Base-by-base conservation (phyloP, 2,329 filamentous ascomycete species). In the Xylaria sp. region DNA sequence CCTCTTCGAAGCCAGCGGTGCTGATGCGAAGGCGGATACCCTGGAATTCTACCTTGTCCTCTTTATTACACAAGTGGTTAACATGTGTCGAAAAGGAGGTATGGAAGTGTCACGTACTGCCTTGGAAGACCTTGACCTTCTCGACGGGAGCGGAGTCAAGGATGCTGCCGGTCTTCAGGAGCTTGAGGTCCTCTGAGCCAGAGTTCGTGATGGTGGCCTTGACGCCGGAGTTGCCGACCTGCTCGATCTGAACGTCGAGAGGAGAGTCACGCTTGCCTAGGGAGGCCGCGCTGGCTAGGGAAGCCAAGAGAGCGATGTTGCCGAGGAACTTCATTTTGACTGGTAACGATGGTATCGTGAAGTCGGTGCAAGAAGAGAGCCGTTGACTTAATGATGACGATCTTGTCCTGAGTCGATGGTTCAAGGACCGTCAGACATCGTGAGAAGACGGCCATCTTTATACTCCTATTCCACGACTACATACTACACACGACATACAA, bases 191-290 rank as follows among this genome's bases (percentile, higher is more conserved):
- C 52, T 72, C 73, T 51, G 74, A 73, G 51, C 80, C 81, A 37
- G 74, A 80, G 75, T 84, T 84, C 64, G 78, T 82, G 60, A 84
- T 74, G 51, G 74, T 72, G 35, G 80, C 79, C 73, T 81, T 82
- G 64, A 84, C 75, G 57, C 74, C 75, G n/a, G 80, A 78, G 72
- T 83, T 83, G 59, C 77, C 78, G 19, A 76, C 69, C 65, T 78
- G 73, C 69, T 79, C 72, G 58, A 83, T 75, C 67, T 78, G 72
- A 61, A 80, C 76, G 18, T 77, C 72, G 54, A 80, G 70, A 57
- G 77, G 75, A 52, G 74, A 68, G 68, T 75, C 68, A 67, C 78
- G 68, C 73, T 76, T 73, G 67, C 62, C 62, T 52, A 74, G 60
- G 42, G 74, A 72, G 46, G 71, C 68, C 60, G 74, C 75, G 55